A percentile compares a stretch with the other conserved stretches of the same genome.
Evolutionary conservation across 2,329 filamentous ascomycete genomes (phyloP).

Genomic region (Cercospora zeae-maydis): DNA sequence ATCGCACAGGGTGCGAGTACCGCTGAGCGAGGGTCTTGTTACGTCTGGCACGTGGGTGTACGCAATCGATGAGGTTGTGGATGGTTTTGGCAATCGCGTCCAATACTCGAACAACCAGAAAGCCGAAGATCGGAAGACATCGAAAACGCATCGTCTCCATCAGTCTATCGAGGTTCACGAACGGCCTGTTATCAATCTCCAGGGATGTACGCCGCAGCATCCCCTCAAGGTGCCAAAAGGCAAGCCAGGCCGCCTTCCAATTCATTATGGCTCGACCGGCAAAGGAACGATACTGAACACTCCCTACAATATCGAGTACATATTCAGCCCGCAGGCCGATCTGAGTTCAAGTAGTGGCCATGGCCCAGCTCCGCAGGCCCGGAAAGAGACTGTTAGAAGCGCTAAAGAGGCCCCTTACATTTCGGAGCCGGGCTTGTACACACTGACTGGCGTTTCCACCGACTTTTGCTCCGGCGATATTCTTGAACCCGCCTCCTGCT

Average conservation of each 20-base stretch:
- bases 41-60: conserved; percentile 81
- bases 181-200: conserved; percentile 68
- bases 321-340: conserved; percentile 72
- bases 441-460: conserved; percentile 72
- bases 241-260: conserved; percentile 62
- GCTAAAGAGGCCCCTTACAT: conserved; percentile 64
- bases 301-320: conserved; percentile 71
- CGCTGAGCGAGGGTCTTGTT: conserved; percentile 84
- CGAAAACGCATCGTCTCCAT: conserved; percentile 57
- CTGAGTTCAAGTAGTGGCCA: conserved; percentile 69
- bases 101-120: conserved; percentile 73
- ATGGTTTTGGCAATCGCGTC: conserved; percentile 82
- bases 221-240: conserved; percentile 82
- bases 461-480: conserved; percentile 83
- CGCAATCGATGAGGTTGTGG: conserved; percentile 84
- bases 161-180: conserved; percentile 84
- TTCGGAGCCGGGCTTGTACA: conserved; percentile 79
- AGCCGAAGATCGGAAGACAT: conserved; percentile 44
- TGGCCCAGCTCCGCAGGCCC: conserved; percentile 55
- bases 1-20: conserved; percentile 69
- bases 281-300: conserved; percentile 56
- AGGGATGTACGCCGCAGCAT: conserved; percentile 72
- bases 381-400: conserved; percentile 59
- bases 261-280: conserved; percentile 64
- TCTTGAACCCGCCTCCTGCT: conserved; percentile 87